Evolutionary conservation across 2,329 filamentous ascomycete genomes (phyloP).

Genomic region (Ascochyta viciae-villosae): DNA sequence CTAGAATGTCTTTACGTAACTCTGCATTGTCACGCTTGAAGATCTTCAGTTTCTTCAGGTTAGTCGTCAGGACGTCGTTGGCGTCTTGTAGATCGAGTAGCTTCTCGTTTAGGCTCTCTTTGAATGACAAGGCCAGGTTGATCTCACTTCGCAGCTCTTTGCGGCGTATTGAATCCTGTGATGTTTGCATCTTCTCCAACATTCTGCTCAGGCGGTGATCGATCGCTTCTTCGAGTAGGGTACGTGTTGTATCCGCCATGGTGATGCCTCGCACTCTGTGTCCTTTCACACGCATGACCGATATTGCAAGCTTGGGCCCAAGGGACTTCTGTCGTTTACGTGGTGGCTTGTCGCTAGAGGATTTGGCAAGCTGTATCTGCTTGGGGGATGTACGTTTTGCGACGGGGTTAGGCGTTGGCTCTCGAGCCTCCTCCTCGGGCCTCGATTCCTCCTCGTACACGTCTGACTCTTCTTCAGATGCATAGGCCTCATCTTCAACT

Average conservation of each 20-base stretch:
- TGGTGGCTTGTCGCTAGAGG: constrained; percentile 29
- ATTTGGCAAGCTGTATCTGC: constrained; percentile 19
- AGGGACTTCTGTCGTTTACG: constrained; percentile 38
- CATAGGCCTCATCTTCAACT: background rate
- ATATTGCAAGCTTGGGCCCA: constrained; percentile 41
- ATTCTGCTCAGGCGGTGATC: constrained; percentile 55
- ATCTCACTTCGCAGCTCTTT: constrained; percentile 54
- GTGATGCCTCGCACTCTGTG: constrained; percentile 52
- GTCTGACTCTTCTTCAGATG: constrained; percentile 5
- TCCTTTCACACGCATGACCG: constrained; percentile 50
- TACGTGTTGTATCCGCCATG: constrained; percentile 60
- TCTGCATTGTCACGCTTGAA: constrained; percentile 55
- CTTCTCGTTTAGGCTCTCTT: constrained; percentile 56
- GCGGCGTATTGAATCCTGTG: constrained; percentile 49
- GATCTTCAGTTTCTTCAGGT: constrained; percentile 55
- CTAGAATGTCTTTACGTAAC: constrained; percentile 56
- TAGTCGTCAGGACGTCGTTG: constrained; percentile 57
- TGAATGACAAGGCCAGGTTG: constrained; percentile 58
- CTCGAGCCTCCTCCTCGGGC: constrained; percentile 19
- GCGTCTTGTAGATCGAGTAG: constrained; percentile 61
- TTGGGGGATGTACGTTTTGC: constrained; percentile 23
- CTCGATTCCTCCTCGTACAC: constrained; percentile 26
- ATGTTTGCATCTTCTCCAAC: constrained; percentile 46
- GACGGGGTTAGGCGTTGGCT: constrained; percentile 18
- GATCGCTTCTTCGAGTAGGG: constrained; percentile 58